Evolutionary conservation across 257 asterid species (phyloP), one percentile per base, ranked within the genome.

Genomic region (Anisodus tanguticus): DNA sequence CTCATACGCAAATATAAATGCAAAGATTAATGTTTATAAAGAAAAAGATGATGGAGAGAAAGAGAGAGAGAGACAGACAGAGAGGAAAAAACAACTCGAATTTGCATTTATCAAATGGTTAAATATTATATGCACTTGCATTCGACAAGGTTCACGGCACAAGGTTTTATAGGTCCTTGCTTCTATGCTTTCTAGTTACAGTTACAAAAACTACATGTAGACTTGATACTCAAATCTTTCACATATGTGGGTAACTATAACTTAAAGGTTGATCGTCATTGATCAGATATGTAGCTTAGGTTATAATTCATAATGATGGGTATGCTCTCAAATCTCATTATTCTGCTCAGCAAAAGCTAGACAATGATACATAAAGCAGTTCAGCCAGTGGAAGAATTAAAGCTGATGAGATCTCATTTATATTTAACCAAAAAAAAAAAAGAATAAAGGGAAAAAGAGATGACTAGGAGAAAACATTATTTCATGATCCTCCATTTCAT

Each of bases 231-330:
- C 26, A 26, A 4, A 43, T 70, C 57, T 70, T 43, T 70, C 16
- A 22, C 79, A 43, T 70, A 70, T 69, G 79, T 43, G 79, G 79
- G 31, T n/a, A 70, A 70, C 55, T 70, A 43, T 70, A 70, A 43
- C 35, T 70, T 16, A 43, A 70, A 70, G 35, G 35, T 10, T 70
- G 79, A 43, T 70, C 16, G 35, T n/a, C 16, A 9, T 70, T 70
- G 55, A 70, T 70, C 79, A 70, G 79, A 70, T 70, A 43, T 70
- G 35, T 69, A 39, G 19, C 77, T 70, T 17, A 43, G 79, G 79
- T 0, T 70, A 41, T 70, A 70, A 41, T 7, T 70, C 3, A 68
- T 68, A 68, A 15, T 58, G 55, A 22, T 70, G 57, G 79, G 79
- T 17, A 9, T 41, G 12, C 79, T 41, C 16, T 70, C 35, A 70